Percentiles rank a stretch among this genome's conserved stretches.
phyloP scores from a whole-genome alignment of 1,139 yeast species.

The Keqinozyma sinolaborantium region DNA sequence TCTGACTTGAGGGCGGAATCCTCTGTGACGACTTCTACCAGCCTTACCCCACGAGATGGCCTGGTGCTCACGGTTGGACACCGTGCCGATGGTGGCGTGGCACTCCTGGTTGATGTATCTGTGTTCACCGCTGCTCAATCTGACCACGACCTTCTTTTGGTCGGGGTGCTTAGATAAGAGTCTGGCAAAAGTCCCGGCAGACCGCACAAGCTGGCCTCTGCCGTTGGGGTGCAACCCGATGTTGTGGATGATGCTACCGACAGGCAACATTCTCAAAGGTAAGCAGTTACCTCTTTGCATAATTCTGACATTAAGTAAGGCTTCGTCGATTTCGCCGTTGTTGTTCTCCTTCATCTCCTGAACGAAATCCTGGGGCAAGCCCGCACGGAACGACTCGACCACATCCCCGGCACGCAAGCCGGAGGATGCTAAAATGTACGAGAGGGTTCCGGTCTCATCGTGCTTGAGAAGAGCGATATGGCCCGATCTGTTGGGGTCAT shows the following conservation, averaged over 20 bases:
- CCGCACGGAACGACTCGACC: slow-evolving; percentile 84
- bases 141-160: slow-evolving; percentile 67
- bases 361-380: slow-evolving; percentile 76
- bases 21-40: slow-evolving; percentile 90
- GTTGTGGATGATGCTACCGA: slow-evolving; percentile 87
- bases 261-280: slow-evolving; percentile 88
- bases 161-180: slow-evolving; percentile 76
- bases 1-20: slow-evolving; percentile 92
- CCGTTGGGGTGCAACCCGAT: slow-evolving; percentile 75
- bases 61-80: slow-evolving; percentile 93
- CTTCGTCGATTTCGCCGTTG: slow-evolving; percentile 88
- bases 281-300: slow-evolving; percentile 94
- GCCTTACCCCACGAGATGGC: slow-evolving; percentile 93
- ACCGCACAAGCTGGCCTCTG: slow-evolving; percentile 86
- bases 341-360: slow-evolving; percentile 58
- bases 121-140: slow-evolving; percentile 89
- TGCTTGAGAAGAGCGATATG: slow-evolving; percentile 87
- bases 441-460: slow-evolving; percentile 54
- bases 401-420: slow-evolving; percentile 91
- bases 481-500: slow-evolving; percentile 92
- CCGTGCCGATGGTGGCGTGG: slow-evolving; percentile 92
- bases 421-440: slow-evolving; percentile 87
- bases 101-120: slow-evolving; percentile 84
- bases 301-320: slow-evolving; percentile 80
- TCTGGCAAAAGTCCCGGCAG: slow-evolving; percentile 95